phyloP scores from a whole-genome alignment of 306 rosid species.

The Trifolium fragiferum region DNA sequence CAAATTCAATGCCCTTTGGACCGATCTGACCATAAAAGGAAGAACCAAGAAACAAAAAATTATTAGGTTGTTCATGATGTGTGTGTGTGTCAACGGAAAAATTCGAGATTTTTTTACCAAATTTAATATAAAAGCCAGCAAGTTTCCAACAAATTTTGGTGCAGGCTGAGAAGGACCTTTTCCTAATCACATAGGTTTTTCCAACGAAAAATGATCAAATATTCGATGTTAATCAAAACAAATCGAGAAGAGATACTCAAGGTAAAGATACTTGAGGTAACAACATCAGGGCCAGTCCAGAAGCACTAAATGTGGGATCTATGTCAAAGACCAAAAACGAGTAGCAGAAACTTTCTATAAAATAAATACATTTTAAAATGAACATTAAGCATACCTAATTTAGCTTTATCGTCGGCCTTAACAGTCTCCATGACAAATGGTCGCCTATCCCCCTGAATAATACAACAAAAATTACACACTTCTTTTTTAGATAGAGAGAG shows the following conservation, averaged over 20 bases:
- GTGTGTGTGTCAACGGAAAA: neutral
- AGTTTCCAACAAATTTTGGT: slow-evolving; percentile 80
- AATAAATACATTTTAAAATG: slow-evolving; percentile 16
- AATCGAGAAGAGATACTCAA: slow-evolving; percentile 16
- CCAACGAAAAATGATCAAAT: slow-evolving; percentile 24
- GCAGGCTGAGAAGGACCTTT: slow-evolving; percentile 92
- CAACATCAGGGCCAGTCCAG: neutral
- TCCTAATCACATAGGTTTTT: slow-evolving; percentile 53
- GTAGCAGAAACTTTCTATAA: slow-evolving; percentile 1
- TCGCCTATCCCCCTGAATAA: slow-evolving; percentile 75
- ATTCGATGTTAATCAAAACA: slow-evolving; percentile 21
- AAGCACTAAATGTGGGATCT: neutral
- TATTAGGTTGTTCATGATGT: neutral
- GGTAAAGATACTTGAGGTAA: slow-evolving; percentile 16
- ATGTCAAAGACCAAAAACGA: slow-evolving; percentile 18
- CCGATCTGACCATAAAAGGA: slow-evolving; percentile 64
- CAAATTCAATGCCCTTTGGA: slow-evolving; percentile 93
- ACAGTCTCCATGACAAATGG: slow-evolving; percentile 94
- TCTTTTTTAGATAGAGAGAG: neutral
- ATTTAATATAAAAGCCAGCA: slow-evolving; percentile 84
- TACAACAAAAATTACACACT: slow-evolving; percentile 30
- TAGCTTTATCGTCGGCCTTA: slow-evolving; percentile 93
- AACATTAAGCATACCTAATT: slow-evolving; percentile 63
- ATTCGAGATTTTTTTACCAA: slow-evolving; percentile 59
- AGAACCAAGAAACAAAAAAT: slow-evolving; percentile 34